These are phyloP conservation scores for Candida nonsorbophila DNA, from an alignment of 805 yeast species.

Conservation along the genomic window DNA sequence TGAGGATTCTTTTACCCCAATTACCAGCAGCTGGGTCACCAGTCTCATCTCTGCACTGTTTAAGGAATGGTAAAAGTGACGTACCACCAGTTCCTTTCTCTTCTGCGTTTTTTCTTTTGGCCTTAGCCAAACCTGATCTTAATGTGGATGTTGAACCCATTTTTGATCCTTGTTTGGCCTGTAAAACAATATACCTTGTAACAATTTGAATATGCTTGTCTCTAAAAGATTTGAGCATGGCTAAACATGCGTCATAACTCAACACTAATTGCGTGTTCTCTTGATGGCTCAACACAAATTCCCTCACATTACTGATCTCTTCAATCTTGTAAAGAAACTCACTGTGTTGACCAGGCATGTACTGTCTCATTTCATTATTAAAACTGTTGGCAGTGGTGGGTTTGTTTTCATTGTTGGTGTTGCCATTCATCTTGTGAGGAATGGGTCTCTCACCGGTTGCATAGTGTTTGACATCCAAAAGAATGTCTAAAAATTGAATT, in stretches of 20 bases:
- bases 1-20: constrained; percentile 78
- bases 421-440: constrained; percentile 12
- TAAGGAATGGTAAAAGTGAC: constrained; percentile 81
- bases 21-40: constrained; percentile 89
- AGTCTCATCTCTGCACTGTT: constrained; percentile 94
- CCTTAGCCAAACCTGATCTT: constrained; percentile 61
- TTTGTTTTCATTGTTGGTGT: not conserved
- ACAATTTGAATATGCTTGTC: constrained; percentile 93
- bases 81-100: constrained; percentile 94
- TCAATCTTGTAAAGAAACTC: constrained; percentile 63
- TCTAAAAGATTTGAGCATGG: constrained; percentile 82
- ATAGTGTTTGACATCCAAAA: constrained; percentile 70
- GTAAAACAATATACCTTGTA: constrained; percentile 78
- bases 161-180: constrained; percentile 54
- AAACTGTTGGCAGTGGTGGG: constrained; percentile 42
- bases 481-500: constrained; percentile 78
- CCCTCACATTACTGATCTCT: constrained; percentile 53
- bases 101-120: constrained; percentile 42
- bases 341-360: constrained; percentile 87
- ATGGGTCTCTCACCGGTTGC: constrained; percentile 62
- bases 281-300: constrained; percentile 48
- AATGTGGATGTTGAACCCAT: constrained; percentile 56
- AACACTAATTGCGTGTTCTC: constrained; percentile 53
- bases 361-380: constrained; percentile 76
- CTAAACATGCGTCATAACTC: constrained; percentile 83